A percentile compares a stretch with the other conserved stretches of the same genome.
These are phyloP conservation scores for Tillandsia leiboldiana DNA, from an alignment of 176 grass and related monocot species.

Conservation along the genomic window DNA sequence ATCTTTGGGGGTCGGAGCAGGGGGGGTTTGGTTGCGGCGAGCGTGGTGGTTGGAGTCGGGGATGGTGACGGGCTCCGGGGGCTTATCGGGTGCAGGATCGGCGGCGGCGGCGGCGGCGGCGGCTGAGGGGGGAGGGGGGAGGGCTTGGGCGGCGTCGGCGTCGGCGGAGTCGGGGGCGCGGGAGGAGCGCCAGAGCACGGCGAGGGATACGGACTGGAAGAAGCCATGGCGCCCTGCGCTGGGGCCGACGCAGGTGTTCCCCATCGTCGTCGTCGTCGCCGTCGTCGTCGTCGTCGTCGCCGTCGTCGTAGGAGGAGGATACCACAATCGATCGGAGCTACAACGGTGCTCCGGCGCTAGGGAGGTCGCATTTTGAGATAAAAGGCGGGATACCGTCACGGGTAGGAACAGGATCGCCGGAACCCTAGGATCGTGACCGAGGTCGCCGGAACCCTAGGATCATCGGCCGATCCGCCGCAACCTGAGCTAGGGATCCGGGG, in stretches of 20 bases:
- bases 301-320: background rate
- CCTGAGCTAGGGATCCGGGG: too few relatives aligned
- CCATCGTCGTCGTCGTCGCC: constrained; percentile 36
- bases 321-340: too few relatives aligned
- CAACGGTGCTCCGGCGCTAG: too few relatives aligned
- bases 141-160: constrained; percentile 23
- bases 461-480: too few relatives aligned
- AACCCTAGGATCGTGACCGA: background rate
- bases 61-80: constrained; percentile 53
- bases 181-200: constrained; percentile 30
- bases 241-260: constrained; percentile 82
- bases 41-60: constrained; percentile 19
- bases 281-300: constrained; percentile 36
- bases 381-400: background rate
- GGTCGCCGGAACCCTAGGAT: background rate
- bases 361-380: too few relatives aligned
- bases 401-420: background rate
- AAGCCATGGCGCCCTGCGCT: constrained; percentile 60
- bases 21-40: constrained; percentile 11
- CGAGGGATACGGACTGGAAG: constrained; percentile 59
- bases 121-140: constrained; percentile 11
- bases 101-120: constrained; percentile 26
- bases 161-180: constrained; percentile 26
- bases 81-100: constrained; percentile 1
- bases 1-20: background rate